Conservation (phyloP, 202 grass and related monocot genomes). For the Digitaria exilis region DNA sequence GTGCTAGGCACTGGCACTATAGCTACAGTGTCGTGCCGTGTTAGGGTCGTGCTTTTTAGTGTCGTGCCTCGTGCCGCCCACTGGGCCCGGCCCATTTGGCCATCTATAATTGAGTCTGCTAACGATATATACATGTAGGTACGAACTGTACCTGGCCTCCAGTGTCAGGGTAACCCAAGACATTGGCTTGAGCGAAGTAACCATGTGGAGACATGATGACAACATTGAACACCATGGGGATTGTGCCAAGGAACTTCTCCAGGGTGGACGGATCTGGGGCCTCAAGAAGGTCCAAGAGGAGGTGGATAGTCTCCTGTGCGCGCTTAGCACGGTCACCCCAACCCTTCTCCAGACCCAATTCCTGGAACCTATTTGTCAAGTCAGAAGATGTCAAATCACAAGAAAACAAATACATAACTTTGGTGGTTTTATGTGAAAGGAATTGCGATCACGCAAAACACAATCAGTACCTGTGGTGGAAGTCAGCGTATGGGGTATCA, state of each 20-base stretch:
- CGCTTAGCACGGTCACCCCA: conserved; percentile 92
- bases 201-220: conserved; percentile 94
- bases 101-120: background rate
- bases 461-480: conserved; percentile 74
- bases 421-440: background rate
- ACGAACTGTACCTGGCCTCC: conserved; percentile 78
- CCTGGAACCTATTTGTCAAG: conserved; percentile 78
- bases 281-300: conserved; percentile 95
- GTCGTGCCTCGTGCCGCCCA: too few relatives aligned
- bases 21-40: too few relatives aligned
- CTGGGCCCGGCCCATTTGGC: too few relatives aligned
- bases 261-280: conserved; percentile 88
- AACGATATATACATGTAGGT: background rate
- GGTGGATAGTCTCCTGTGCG: conserved; percentile 79
- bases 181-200: conserved; percentile 98
- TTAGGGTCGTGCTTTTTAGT: too few relatives aligned
- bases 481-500: conserved; percentile 83
- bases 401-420: background rate
- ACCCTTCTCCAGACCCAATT: conserved; percentile 93
- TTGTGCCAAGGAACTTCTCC: conserved; percentile 94
- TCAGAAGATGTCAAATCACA: conserved; percentile 9
- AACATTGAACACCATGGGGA: conserved; percentile 98
- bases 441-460: background rate
- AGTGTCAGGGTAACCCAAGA: conserved; percentile 97
- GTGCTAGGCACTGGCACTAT: too few relatives aligned